phyloP scores from a whole-genome alignment of 164 flowering plant genomes.

The Annona squamosa region DNA sequence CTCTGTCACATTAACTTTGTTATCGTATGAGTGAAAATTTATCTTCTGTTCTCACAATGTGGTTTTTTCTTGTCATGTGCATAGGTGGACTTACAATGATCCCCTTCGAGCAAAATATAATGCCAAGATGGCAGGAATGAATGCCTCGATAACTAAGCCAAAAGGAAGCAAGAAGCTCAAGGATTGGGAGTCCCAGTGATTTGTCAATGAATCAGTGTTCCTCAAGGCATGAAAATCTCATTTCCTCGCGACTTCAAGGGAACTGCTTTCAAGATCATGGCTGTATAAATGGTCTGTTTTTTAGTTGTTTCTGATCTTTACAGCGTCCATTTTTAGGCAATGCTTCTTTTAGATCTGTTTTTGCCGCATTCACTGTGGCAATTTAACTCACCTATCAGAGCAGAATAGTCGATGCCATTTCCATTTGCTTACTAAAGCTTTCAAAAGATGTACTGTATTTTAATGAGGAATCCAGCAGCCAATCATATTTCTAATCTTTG shows the following conservation, averaged over 20 bases:
- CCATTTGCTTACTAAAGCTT: too few species aligned
- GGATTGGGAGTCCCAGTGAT: conserved; percentile 42
- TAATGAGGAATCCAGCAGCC: too few species aligned
- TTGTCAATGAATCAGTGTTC: background rate
- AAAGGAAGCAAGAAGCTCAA: conserved; percentile 90
- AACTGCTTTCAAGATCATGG: background rate
- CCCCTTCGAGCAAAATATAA: conserved; percentile 83
- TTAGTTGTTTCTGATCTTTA: too few species aligned
- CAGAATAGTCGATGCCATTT: too few species aligned
- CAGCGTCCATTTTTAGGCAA: too few species aligned
- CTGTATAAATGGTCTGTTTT: background rate
- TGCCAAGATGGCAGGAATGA: conserved; percentile 85
- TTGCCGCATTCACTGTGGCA: too few species aligned
- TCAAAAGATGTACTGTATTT: too few species aligned
- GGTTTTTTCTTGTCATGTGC: background rate
- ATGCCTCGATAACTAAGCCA: conserved; percentile 67
- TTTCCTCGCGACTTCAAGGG: background rate
- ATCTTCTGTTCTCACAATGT: background rate
- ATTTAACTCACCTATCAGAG: too few species aligned
- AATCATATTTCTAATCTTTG: too few species aligned
- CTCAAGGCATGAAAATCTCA: background rate
- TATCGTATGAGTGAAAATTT: background rate
- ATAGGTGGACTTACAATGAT: conserved; percentile 86
- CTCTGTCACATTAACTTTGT: too few species aligned
- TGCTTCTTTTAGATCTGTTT: too few species aligned